These are phyloP conservation scores for Psilocybe tampanensis DNA, from an alignment of 768 basidiomycete species.

Conservation along the genomic window DNA sequence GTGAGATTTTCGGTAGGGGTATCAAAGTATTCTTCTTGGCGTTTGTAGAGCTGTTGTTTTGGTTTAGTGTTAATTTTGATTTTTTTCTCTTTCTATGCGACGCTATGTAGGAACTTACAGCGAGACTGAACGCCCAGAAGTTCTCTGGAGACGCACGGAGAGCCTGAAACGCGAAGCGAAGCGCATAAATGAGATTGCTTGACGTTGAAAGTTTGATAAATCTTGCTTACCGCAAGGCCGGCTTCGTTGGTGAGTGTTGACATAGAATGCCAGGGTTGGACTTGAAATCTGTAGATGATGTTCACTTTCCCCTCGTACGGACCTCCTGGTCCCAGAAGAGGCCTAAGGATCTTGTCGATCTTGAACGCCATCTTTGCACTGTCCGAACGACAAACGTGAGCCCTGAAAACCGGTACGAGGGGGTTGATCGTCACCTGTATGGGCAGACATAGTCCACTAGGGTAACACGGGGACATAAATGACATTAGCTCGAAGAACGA, in stretches of 20 bases:
- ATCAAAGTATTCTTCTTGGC: conserved; percentile 81
- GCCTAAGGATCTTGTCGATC: conserved; percentile 63
- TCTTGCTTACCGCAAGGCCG: conserved; percentile 65
- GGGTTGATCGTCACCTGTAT: conserved; percentile 53
- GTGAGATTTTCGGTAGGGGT: conserved; percentile 68
- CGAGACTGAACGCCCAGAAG: conserved; percentile 79
- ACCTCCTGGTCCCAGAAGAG: conserved; percentile 57
- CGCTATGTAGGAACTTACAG: conserved; percentile 39
- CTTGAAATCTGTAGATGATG: conserved; percentile 67
- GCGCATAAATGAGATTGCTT: not conserved
- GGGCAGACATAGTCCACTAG: conserved; percentile 91
- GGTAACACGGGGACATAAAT: not conserved
- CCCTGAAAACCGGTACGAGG: too few relatives aligned
- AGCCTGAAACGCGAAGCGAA: too few relatives aligned
- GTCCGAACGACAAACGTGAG: too few relatives aligned
- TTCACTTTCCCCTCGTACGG: conserved; percentile 76
- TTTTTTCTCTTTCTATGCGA: too few relatives aligned
- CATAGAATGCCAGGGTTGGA: conserved; percentile 81
- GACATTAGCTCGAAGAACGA: not conserved
- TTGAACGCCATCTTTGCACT: conserved; percentile 64
- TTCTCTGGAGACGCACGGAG: conserved; percentile 70
- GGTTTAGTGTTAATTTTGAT: not conserved
- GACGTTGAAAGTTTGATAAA: not conserved
- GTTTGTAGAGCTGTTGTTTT: conserved; percentile 63
- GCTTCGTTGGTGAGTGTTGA: conserved; percentile 84